Evolutionary conservation across 169 alveolate species (phyloP), one percentile per base, ranked within the genome.

Genomic region (Plasmodium vinckei): DNA sequence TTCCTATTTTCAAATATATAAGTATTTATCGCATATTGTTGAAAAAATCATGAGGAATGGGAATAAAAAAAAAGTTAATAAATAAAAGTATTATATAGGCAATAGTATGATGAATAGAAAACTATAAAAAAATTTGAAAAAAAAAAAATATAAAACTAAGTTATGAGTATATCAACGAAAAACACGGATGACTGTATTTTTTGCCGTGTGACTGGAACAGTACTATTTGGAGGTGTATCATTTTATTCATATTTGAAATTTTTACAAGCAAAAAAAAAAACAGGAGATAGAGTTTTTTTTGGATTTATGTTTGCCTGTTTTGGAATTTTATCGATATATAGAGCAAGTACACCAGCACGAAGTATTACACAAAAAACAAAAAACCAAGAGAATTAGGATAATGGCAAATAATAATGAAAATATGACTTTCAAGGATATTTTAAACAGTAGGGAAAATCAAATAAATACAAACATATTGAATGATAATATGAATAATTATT

Each of bases 261-360:
- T 82, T 67, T 67, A 56, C 90, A 82, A 67, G 90, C 90, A 10
- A 53, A 56, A 46, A 65, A 49, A 57, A 67, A 54, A 59, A 51
- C 71, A 12, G 79, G 84, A 15, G 90, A 82, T 44, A 53, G 15
- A 69, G 42, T 9, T 17, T 82, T 82, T 67, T 82, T 82, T 59
- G 90, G 77, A 10, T 59, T 82, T 23, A 49, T 67, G 33, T 65
- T 82, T n/a, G 51, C 68, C 12, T 69, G 70, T 23, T 82, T 82
- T 9, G 46, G 90, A 44, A 27, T 63, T 27, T 47, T 82, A 27
- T 19, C 90, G n/a, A 13, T 67, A 39, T 82, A 82, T 56, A 67
- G 90, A 71, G 90, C 90, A 3, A 27, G n/a, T 9, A 82, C 72
- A 5, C 82, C 90, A 57, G 82, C 90, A 15, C 67, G 46, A 63